A percentile compares a stretch with the other conserved stretches of the same genome.
Evolutionary conservation across 2,329 filamentous ascomycete genomes (phyloP).

Genomic region (Ambrosiella beaveri): DNA sequence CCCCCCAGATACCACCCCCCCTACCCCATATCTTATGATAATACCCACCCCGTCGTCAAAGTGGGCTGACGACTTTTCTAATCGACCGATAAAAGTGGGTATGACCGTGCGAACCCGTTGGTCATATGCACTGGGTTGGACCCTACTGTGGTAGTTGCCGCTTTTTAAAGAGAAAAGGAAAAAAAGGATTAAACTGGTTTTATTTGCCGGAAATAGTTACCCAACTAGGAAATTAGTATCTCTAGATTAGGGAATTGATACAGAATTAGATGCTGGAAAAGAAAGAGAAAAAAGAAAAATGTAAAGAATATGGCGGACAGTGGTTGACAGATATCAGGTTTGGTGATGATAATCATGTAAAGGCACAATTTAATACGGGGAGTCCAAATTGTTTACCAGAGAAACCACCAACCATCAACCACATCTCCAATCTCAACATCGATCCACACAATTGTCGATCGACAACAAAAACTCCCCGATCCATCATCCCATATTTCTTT

Average conservation of each 20-base stretch:
- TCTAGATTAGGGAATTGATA: background rate
- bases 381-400: too few relatives aligned
- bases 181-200: background rate
- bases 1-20: background rate
- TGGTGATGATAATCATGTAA: too few relatives aligned
- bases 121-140: constrained; percentile 4
- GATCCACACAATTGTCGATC: too few relatives aligned
- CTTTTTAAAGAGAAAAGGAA: too few relatives aligned
- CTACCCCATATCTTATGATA: constrained; percentile 6
- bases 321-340: too few relatives aligned
- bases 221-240: background rate
- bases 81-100: constrained; percentile 13
- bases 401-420: too few relatives aligned
- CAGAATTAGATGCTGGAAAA: background rate
- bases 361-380: too few relatives aligned
- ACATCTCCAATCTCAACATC: too few relatives aligned
- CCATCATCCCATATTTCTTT: too few relatives aligned
- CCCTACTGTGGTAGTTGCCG: background rate
- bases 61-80: constrained; percentile 12
- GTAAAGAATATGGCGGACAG: background rate
- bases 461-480: too few relatives aligned
- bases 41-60: constrained; percentile 12
- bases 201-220: background rate
- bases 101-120: constrained; percentile 8
- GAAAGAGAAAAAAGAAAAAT: background rate